These are phyloP conservation scores for Glutinoglossum americanum DNA, from an alignment of 495 filamentous ascomycete genomes.

Conservation along the genomic window DNA sequence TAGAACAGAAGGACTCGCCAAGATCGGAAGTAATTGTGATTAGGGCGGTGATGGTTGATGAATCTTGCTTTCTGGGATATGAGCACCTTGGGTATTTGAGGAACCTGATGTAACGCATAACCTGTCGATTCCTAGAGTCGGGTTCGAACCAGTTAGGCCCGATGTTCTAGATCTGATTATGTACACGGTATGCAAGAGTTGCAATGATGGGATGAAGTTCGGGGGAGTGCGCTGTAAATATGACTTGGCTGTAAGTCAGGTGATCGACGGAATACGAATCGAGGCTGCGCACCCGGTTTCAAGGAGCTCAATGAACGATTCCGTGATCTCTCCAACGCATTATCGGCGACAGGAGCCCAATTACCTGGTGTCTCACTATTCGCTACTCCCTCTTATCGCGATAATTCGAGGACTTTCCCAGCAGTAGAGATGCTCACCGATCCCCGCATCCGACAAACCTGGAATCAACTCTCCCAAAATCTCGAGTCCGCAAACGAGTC, in stretches of 20 bases:
- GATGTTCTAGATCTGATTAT: not conserved
- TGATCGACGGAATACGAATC: not conserved
- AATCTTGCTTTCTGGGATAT: not conserved
- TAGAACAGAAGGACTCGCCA: constrained; percentile 60
- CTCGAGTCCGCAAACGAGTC: constrained; percentile 82
- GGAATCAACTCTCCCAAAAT: constrained; percentile 83
- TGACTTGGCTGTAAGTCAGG: not conserved
- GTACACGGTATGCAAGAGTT: not conserved
- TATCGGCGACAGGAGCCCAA: not conserved
- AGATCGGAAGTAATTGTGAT: constrained; percentile 81
- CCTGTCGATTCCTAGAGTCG: not conserved
- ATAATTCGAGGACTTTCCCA: not conserved
- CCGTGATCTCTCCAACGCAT: not conserved
- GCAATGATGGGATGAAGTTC: not conserved
- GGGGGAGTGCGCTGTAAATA: too few relatives aligned
- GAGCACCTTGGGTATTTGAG: constrained; percentile 13
- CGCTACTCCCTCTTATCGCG: not conserved
- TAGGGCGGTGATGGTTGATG: constrained; percentile 19
- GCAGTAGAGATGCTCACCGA: constrained; percentile 23
- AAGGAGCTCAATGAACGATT: not conserved
- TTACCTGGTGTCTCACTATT: not conserved
- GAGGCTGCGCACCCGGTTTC: not conserved
- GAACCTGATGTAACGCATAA: constrained; percentile 17
- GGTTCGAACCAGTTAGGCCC: not conserved
- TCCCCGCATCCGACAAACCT: constrained; percentile 77